These are phyloP conservation scores for Camillea tinctor DNA, from an alignment of 2,329 filamentous ascomycete species.

Conservation along the genomic window DNA sequence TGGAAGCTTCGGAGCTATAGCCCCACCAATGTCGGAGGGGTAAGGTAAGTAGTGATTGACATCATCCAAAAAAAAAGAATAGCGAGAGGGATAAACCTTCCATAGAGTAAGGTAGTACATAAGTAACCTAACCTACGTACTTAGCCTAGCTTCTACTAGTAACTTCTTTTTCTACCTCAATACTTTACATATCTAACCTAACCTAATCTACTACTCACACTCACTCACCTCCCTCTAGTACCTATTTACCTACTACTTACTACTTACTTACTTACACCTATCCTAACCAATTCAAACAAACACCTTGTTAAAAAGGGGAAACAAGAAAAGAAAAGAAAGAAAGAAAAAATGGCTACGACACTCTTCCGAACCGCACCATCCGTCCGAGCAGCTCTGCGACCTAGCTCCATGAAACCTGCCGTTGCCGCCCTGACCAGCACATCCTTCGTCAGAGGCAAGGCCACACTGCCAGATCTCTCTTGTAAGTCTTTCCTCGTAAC, in stretches of 20 bases:
- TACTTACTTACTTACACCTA: no score
- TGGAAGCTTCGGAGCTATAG: slow-evolving; percentile 1
- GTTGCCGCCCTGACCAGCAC: slow-evolving; percentile 66
- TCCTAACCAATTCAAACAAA: no score
- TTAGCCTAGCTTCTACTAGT: no score
- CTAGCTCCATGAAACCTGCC: slow-evolving; percentile 59
- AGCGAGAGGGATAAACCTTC: neutral
- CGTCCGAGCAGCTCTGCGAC: slow-evolving; percentile 69
- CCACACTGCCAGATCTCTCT: slow-evolving; percentile 84
- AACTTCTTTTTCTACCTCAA: no score
- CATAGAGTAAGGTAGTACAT: no score
- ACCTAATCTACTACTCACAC: no score
- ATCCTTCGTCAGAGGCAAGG: slow-evolving; percentile 82
- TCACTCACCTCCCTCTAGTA: no score
- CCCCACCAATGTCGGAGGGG: neutral
- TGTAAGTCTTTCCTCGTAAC: slow-evolving; percentile 49
- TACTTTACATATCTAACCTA: no score
- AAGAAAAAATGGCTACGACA: slow-evolving; percentile 65
- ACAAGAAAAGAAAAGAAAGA: no score
- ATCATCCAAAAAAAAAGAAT: neutral
- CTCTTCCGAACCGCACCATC: slow-evolving; percentile 70
- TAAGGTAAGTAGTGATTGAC: neutral
- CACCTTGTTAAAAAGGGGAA: no score
- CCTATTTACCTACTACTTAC: no score
- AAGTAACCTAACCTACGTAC: no score